Evolutionary conservation across 78 protist genomes (phyloP).

Genomic region (Speleostelium caveatum): DNA sequence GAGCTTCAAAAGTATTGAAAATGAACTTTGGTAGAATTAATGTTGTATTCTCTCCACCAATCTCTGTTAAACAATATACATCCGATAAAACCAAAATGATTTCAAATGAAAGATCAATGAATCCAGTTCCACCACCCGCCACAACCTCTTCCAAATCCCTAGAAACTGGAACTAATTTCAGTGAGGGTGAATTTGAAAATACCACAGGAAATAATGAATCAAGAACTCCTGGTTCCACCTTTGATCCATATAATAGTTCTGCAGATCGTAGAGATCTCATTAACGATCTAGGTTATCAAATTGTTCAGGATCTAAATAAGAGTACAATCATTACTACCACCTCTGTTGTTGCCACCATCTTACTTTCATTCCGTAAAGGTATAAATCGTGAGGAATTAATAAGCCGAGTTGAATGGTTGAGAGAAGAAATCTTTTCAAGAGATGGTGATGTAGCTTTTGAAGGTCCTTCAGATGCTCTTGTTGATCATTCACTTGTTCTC

Average conservation of each 20-base stretch:
- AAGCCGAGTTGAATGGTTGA: constrained; percentile 73
- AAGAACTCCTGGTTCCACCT: constrained; percentile 18
- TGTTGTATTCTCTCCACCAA: constrained; percentile 76
- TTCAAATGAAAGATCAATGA: neutral
- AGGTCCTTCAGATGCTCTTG: constrained; percentile 75
- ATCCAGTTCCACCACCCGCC: constrained; percentile 6
- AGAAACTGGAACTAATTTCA: constrained; percentile 15
- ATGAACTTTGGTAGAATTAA: constrained; percentile 80
- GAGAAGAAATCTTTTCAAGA: constrained; percentile 74
- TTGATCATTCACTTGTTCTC: constrained; percentile 53
- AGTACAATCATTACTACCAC: constrained; percentile 61
- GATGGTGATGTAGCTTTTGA: constrained; percentile 83
- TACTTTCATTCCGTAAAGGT: constrained; percentile 80
- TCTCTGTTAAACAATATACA: constrained; percentile 65
- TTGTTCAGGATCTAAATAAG: constrained; percentile 49
- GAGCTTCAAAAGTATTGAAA: constrained; percentile 70
- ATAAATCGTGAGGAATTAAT: constrained; percentile 76
- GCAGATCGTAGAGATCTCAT: constrained; percentile 55
- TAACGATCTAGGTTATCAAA: constrained; percentile 53
- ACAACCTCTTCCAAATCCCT: neutral
- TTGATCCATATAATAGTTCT: constrained; percentile 72
- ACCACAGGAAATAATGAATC: neutral
- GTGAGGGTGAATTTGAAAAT: constrained; percentile 69
- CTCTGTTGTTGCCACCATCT: constrained; percentile 71
- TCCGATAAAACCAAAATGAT: constrained; percentile 6